A percentile compares a stretch with the other conserved stretches of the same genome.
phyloP scores from a whole-genome alignment of 1,284 basidiomycete species.

The Golubevia sp. region DNA sequence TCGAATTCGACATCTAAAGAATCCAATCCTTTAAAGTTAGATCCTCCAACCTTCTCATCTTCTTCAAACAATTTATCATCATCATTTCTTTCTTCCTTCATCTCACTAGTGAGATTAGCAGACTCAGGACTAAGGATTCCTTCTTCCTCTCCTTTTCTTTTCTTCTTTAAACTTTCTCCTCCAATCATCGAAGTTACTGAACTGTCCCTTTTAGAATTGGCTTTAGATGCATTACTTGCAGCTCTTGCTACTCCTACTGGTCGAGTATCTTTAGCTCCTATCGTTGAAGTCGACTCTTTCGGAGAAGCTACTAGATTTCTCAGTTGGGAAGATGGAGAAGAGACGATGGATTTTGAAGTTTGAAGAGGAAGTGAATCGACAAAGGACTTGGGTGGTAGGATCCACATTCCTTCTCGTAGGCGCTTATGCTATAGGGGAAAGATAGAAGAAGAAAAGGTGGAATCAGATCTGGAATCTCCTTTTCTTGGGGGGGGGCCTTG shows the following conservation, averaged over 20 bases:
- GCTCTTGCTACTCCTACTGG: not conserved
- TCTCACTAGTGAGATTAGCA: too few relatives aligned
- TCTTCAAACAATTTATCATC: too few relatives aligned
- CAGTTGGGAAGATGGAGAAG: not conserved
- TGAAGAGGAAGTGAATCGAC: conserved; percentile 50
- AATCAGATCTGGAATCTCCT: not conserved
- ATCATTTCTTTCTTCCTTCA: too few relatives aligned
- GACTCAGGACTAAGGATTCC: too few relatives aligned
- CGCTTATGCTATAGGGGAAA: too few relatives aligned
- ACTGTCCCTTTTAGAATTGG: not conserved
- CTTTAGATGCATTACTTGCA: not conserved
- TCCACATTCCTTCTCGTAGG: conserved; percentile 79
- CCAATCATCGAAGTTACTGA: not conserved
- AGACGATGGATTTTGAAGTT: conserved; percentile 10
- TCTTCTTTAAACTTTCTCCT: not conserved
- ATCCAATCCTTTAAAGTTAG: conserved; percentile 3
- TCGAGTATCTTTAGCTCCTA: not conserved
- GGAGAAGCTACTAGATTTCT: not conserved
- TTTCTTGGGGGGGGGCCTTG: too few relatives aligned
- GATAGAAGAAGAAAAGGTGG: too few relatives aligned
- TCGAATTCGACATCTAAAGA: conserved; percentile 30
- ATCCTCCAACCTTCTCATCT: too few relatives aligned
- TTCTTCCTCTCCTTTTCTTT: not conserved
- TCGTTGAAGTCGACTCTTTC: not conserved
- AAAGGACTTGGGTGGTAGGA: conserved; percentile 70